Percentiles rank a stretch among this genome's conserved stretches.
phyloP scores from a whole-genome alignment of 169 alveolate genomes.

The Plasmodium chabaudi region DNA sequence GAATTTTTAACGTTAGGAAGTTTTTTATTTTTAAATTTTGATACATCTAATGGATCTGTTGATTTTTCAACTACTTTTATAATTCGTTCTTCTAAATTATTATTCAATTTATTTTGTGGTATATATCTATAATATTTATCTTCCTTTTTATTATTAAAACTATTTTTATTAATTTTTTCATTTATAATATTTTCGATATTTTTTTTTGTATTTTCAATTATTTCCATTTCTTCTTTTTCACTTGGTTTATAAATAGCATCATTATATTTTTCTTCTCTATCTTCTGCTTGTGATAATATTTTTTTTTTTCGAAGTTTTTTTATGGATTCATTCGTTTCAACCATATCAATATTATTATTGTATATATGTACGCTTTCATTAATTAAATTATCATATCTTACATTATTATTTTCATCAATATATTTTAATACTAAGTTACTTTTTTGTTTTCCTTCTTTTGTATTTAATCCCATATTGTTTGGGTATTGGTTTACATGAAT shows the following conservation, averaged over 20 bases:
- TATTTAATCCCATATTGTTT: slow-evolving; percentile 82
- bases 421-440: slow-evolving; percentile 76
- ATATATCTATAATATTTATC: slow-evolving; percentile 87
- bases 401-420: slow-evolving; percentile 80
- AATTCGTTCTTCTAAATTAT: slow-evolving; percentile 87
- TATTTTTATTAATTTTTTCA: slow-evolving; percentile 77
- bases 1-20: slow-evolving; percentile 91
- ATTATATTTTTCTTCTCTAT: slow-evolving; percentile 82
- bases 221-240: slow-evolving; percentile 82
- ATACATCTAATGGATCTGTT: slow-evolving; percentile 97
- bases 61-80: slow-evolving; percentile 91
- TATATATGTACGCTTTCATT: slow-evolving; percentile 69
- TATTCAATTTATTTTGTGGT: slow-evolving; percentile 87
- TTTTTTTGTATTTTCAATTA: slow-evolving; percentile 84
- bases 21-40: slow-evolving; percentile 94
- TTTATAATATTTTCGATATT: slow-evolving; percentile 87
- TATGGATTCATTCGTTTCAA: slow-evolving; percentile 67
- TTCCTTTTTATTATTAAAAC: slow-evolving; percentile 75
- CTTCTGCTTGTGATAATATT: slow-evolving; percentile 80
- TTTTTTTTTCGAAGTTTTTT: slow-evolving; percentile 78
- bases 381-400: slow-evolving; percentile 81
- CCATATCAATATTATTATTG: slow-evolving; percentile 29
- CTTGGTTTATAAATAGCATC: slow-evolving; percentile 81
- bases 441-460: neutral
- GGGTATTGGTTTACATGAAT: slow-evolving; percentile 87